These are phyloP conservation scores for Trypanosoma brucei DNA, from an alignment of 208 protist genomes.

Conservation along the genomic window DNA sequence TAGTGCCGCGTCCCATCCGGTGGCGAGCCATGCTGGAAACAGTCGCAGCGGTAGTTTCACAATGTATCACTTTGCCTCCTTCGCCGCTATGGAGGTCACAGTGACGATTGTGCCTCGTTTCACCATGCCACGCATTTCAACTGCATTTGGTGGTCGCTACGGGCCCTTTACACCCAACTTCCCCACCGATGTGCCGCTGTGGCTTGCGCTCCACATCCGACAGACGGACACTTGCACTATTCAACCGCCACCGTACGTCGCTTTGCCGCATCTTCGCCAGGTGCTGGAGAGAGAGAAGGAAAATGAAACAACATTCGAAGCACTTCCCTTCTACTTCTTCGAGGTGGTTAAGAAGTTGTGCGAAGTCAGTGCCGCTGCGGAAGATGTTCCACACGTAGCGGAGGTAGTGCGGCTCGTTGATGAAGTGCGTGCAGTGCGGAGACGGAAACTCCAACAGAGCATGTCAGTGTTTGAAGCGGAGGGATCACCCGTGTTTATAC, in stretches of 20 bases:
- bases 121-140: slow-evolving; percentile 55
- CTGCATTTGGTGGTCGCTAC: slow-evolving; percentile 57
- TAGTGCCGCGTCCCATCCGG: background rate
- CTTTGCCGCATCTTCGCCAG: slow-evolving; percentile 41
- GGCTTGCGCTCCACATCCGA: slow-evolving; percentile 78
- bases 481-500: slow-evolving; percentile 71
- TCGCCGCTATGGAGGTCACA: slow-evolving; percentile 63
- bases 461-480: slow-evolving; percentile 79
- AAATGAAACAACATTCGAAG: slow-evolving; percentile 70
- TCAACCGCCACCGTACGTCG: slow-evolving; percentile 50
- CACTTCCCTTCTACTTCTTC: slow-evolving; percentile 86
- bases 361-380: slow-evolving; percentile 25
- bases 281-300: slow-evolving; percentile 57
- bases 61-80: slow-evolving; percentile 76
- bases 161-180: slow-evolving; percentile 80
- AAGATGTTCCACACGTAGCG: slow-evolving; percentile 51
- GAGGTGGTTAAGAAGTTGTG: slow-evolving; percentile 66
- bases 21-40: background rate
- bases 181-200: slow-evolving; percentile 76
- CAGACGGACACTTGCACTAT: slow-evolving; percentile 82
- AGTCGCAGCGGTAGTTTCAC: slow-evolving; percentile 39
- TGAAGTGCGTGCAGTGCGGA: slow-evolving; percentile 69
- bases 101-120: slow-evolving; percentile 82
- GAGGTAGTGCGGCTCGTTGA: slow-evolving; percentile 72
- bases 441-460: slow-evolving; percentile 74